Percentiles rank a stretch among this genome's conserved stretches.
phyloP scores from a whole-genome alignment of 202 grass and related monocot genomes.

The Setaria viridis region DNA sequence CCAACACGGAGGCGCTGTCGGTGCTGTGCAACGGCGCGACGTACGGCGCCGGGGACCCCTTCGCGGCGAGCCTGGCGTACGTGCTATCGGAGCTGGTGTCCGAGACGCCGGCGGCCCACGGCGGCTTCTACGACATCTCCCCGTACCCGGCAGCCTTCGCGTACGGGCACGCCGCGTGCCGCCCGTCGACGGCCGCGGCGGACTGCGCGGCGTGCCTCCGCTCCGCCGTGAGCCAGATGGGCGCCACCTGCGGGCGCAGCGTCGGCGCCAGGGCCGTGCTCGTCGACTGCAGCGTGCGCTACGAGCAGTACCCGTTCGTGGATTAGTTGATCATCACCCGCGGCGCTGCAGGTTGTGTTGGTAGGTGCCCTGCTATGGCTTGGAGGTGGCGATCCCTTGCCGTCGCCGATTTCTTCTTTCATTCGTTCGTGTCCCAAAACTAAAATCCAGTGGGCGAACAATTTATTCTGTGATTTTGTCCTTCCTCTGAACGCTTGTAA shows the following conservation, averaged over 20 bases:
- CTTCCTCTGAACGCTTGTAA: too few species aligned
- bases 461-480: too few species aligned
- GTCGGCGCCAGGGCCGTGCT: slow-evolving; percentile 63
- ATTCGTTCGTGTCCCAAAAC: too few species aligned
- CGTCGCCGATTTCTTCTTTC: too few species aligned
- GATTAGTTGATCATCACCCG: not conserved
- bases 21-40: slow-evolving; percentile 58
- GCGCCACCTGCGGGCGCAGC: slow-evolving; percentile 42
- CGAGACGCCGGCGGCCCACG: slow-evolving; percentile 31
- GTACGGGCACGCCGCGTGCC: slow-evolving; percentile 60
- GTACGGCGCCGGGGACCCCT: slow-evolving; percentile 57
- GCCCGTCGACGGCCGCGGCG: not conserved
- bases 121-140: slow-evolving; percentile 54
- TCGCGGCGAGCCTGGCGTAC: slow-evolving; percentile 57
- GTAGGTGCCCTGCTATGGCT: too few species aligned
- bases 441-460: too few species aligned
- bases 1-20: slow-evolving; percentile 49
- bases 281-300: slow-evolving; percentile 55
- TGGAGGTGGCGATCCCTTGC: too few species aligned
- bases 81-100: slow-evolving; percentile 49
- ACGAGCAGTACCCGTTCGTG: slow-evolving; percentile 67
- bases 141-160: slow-evolving; percentile 64
- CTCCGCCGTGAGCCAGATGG: slow-evolving; percentile 46
- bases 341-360: too few species aligned
- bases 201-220: slow-evolving; percentile 57